Percentiles rank a stretch among this genome's conserved stretches.
Evolutionary conservation across 208 protist genomes (phyloP).

Genomic region (Balamuthia mandrillaris): DNA sequence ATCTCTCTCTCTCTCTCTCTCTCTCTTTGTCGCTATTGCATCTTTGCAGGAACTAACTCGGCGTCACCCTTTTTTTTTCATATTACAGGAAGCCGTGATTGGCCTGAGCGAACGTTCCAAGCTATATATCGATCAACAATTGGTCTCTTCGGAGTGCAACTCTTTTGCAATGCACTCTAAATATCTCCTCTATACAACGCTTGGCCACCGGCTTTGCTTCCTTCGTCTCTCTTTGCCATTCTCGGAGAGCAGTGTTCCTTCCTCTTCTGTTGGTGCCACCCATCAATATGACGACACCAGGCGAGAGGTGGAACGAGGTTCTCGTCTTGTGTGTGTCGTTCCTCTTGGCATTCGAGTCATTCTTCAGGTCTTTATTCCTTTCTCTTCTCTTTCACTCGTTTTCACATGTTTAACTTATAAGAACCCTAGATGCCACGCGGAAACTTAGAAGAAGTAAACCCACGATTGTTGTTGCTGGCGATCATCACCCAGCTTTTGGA

Average conservation of each 20-base stretch:
- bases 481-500: conserved; percentile 43
- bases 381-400: background rate
- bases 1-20: background rate
- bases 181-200: conserved; percentile 56
- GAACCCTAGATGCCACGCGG: conserved; percentile 67
- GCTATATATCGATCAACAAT: conserved; percentile 39
- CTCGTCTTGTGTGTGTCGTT: conserved; percentile 45
- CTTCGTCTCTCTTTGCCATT: conserved; percentile 16
- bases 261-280: background rate
- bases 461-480: conserved; percentile 51
- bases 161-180: conserved; percentile 58
- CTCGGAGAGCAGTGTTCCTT: background rate
- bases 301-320: conserved; percentile 60
- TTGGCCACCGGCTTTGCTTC: conserved; percentile 54
- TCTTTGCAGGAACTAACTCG: background rate
- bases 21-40: background rate
- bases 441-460: conserved; percentile 66
- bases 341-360: conserved; percentile 44
- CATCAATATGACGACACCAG: conserved; percentile 8
- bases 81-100: conserved; percentile 29
- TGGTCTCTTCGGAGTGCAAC: conserved; percentile 51
- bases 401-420: background rate
- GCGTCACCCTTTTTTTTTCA: background rate
- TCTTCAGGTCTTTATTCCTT: conserved; percentile 33
- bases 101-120: conserved; percentile 47